These are phyloP conservation scores for Ustilago vetiveriae DNA, from an alignment of 1,284 basidiomycete species.

Conservation along the genomic window DNA sequence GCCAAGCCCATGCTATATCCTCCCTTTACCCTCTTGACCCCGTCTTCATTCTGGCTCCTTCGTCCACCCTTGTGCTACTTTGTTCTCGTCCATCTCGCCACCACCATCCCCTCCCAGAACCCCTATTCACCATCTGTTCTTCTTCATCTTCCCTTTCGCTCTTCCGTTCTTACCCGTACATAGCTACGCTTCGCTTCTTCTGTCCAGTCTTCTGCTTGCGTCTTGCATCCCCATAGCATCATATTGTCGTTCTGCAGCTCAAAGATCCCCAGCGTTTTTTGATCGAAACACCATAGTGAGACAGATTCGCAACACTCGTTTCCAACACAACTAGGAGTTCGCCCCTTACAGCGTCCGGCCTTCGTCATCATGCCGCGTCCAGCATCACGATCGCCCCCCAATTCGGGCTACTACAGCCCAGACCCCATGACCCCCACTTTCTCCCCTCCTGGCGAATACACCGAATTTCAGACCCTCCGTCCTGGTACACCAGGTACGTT, in stretches of 20 bases:
- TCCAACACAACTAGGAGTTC: not conserved
- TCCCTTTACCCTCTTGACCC: not conserved
- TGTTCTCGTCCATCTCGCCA: no score
- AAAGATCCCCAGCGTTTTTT: no score
- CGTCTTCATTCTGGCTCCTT: not conserved
- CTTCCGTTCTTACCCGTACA: no score
- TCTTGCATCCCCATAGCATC: not conserved
- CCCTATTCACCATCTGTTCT: no score
- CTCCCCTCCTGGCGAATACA: slow-evolving; percentile 41
- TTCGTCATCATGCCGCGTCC: slow-evolving; percentile 19
- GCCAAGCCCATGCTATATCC: no score
- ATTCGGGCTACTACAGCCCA: slow-evolving; percentile 36
- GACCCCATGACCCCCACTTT: slow-evolving; percentile 45
- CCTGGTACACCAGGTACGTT: slow-evolving; percentile 43
- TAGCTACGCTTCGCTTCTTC: no score
- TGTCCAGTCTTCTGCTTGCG: no score
- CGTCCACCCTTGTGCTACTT: no score
- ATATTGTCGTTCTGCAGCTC: no score
- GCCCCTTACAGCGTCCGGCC: not conserved
- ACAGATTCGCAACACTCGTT: not conserved
- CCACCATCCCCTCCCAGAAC: no score
- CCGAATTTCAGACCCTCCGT: slow-evolving; percentile 41
- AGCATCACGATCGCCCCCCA: slow-evolving; percentile 11
- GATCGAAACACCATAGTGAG: not conserved
- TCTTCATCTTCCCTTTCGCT: no score